A percentile compares a stretch with the other conserved stretches of the same genome.
phyloP scores from a whole-genome alignment of 495 filamentous ascomycete species.

The Neurospora intermedia region DNA sequence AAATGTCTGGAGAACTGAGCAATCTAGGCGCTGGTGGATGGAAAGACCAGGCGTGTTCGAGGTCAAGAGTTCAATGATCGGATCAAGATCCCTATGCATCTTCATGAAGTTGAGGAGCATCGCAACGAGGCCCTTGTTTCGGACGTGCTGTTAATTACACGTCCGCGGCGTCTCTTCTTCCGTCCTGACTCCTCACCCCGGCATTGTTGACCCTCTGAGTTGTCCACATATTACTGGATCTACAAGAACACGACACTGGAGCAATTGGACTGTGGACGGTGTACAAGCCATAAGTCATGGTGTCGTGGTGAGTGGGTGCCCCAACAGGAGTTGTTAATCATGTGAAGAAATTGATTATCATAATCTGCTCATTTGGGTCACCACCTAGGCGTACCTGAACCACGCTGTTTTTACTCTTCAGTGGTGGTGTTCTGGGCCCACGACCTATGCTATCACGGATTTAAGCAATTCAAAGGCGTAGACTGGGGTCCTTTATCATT shows the following conservation, averaged over 20 bases:
- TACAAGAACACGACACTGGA: neutral
- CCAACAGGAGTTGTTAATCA: neutral
- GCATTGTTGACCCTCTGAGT: neutral
- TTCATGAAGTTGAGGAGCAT: neutral
- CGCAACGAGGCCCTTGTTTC: neutral
- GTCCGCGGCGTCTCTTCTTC: neutral
- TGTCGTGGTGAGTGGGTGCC: neutral
- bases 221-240: neutral
- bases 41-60: neutral
- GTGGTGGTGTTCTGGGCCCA: neutral
- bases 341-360: neutral
- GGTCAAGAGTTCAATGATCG: neutral
- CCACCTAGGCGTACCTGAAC: neutral
- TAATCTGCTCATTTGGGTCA: neutral
- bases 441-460: neutral
- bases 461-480: neutral
- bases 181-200: neutral
- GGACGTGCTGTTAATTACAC: neutral
- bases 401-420: neutral
- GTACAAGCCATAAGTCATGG: neutral
- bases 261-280: neutral
- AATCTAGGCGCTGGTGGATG: neutral
- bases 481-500: neutral
- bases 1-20: neutral
- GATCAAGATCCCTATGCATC: neutral